Evolutionary conservation across 2,329 filamentous ascomycete species (phyloP), one percentile per base, ranked within the genome.

Genomic region (Mariannaea elegans): DNA sequence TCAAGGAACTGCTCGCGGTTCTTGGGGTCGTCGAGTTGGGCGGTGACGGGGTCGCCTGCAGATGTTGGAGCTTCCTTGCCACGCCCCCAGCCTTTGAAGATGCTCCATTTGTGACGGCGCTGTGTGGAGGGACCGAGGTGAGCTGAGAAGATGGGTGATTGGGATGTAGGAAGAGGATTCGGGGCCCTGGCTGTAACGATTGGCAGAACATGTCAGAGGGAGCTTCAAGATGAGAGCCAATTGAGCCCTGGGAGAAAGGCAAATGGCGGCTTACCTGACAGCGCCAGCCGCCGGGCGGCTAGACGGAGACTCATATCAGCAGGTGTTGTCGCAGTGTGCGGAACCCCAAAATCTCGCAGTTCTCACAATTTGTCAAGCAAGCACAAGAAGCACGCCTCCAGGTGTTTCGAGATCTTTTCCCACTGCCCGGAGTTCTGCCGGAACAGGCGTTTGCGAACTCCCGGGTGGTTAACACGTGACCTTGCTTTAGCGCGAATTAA

Each of bases 301-400:
- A 87, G 78, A 75, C 84, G 84, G 70, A 90, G 76, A 78, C 82
- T 91, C 90, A 92, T 93, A 72, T 66, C 71, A 46, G 64, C 63
- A 65, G 60, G 59, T 64, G 39, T 57, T 55, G 46, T 65, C 47
- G 50, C 49, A 50, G 32, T 62, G 59, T 63, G 62, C 59, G 65
- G 64, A 63, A 58, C 63, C 64, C 64, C 61, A 64, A 36, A 59
- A 54, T 66, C 55, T 65, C 64, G 36, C 54, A 27, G 53, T 46
- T 66, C 58, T 59, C 56, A 27, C 46, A 48, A 61, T 53, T 55
- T 62, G 48, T 66, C 61, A 38, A 62, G 47, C 62, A 58, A 29
- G 50, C 45, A 41, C 29, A 12, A 42, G 24, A 34, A 42, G 32
- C 53, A 38, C 41, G 12, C 41, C 19, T 55, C 46, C 38, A 51